Conservation (phyloP, 371 early-diverging fungal genomes). For the Mortierella sp. region DNA sequence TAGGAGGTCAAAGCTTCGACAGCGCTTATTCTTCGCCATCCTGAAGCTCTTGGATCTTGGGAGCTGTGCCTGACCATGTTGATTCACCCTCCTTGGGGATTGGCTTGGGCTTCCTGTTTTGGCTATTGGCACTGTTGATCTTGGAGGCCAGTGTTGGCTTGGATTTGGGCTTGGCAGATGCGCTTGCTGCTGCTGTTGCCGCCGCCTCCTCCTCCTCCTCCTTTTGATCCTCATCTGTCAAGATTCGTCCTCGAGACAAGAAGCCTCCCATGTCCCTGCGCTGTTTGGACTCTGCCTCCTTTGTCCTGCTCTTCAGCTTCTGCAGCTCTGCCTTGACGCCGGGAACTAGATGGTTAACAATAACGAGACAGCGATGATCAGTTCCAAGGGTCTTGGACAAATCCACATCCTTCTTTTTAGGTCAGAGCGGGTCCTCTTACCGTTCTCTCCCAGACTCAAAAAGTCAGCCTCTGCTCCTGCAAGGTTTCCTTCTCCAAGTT, state of each 20-base stretch:
- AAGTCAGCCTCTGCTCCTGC: constrained; percentile 55
- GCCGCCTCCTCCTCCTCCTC: constrained; percentile 1
- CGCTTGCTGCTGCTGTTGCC: constrained; percentile 5
- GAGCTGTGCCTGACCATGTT: constrained; percentile 36
- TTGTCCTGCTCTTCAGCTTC: constrained; percentile 34
- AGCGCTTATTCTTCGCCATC: constrained; percentile 34
- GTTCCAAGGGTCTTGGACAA: no score
- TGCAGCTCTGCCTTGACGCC: constrained; percentile 47
- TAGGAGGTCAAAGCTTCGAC: no score
- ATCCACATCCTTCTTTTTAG: neutral
- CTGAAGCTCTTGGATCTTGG: constrained; percentile 39
- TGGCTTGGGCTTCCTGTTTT: constrained; percentile 20
- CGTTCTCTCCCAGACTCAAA: constrained; percentile 36
- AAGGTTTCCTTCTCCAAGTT: constrained; percentile 53
- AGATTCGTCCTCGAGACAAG: constrained; percentile 44
- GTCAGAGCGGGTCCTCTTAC: constrained; percentile 7
- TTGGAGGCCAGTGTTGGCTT: constrained; percentile 35
- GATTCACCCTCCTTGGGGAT: constrained; percentile 20
- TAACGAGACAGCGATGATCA: neutral
- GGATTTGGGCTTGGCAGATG: constrained; percentile 20
- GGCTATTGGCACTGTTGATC: constrained; percentile 14
- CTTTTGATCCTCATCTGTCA: constrained; percentile 23
- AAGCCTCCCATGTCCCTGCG: constrained; percentile 51
- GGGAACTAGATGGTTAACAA: constrained; percentile 23
- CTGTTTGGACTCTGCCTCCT: constrained; percentile 44